Percentiles rank a stretch among this genome's conserved stretches.
Conservation (phyloP, 1,139 yeast genomes). For the Kazachstania sp. region DNA sequence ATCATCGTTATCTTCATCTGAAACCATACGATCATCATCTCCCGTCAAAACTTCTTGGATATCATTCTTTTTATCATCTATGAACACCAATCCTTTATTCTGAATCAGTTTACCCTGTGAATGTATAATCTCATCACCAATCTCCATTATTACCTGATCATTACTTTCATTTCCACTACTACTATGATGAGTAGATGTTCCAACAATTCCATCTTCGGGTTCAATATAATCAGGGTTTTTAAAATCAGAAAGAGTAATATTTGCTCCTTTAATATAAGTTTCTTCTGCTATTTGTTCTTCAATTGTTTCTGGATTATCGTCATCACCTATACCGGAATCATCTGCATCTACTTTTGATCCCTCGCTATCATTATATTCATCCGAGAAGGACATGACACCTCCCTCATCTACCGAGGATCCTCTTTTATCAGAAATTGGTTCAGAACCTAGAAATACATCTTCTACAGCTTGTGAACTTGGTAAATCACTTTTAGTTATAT, state of each 20-base stretch:
- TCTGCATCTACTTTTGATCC: background rate
- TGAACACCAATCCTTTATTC: conserved; percentile 14
- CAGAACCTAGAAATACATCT: background rate
- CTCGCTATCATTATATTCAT: background rate
- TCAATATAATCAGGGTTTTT: background rate
- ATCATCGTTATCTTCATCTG: background rate
- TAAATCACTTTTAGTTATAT: background rate
- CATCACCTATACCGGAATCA: background rate
- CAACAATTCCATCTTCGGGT: background rate
- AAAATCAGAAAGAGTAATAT: background rate
- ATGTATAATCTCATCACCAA: conserved; percentile 18
- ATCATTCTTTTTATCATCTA: conserved; percentile 2
- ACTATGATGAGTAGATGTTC: too few species aligned
- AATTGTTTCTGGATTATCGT: background rate
- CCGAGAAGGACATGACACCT: background rate
- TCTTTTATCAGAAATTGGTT: background rate
- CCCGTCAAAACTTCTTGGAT: background rate
- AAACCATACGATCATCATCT: background rate
- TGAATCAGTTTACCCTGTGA: conserved; percentile 13
- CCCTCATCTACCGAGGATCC: conserved; percentile 4
- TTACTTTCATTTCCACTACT: background rate
- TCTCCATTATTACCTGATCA: conserved; percentile 13
- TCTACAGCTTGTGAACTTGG: conserved; percentile 5
- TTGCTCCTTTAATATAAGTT: background rate
- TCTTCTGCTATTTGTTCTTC: background rate